Evolutionary conservation across 2,329 filamentous ascomycete genomes (phyloP), one percentile per base, ranked within the genome.

Genomic region (Trichoderma aggressivum): DNA sequence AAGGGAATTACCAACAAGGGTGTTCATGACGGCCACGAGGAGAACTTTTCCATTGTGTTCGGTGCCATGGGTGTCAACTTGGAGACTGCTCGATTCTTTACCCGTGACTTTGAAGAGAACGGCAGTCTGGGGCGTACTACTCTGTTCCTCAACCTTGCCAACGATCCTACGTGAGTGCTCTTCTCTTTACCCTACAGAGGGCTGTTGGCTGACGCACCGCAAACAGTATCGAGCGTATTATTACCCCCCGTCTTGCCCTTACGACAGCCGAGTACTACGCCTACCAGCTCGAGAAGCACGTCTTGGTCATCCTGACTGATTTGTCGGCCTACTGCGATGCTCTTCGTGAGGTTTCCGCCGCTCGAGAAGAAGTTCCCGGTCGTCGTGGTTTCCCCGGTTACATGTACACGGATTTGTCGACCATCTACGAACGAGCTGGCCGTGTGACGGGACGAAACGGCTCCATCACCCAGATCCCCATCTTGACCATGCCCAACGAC

Each of bases 321-420:
- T 86, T 99, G 77, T 96, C 96, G 1, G 94, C 96, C 63, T 99
- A 99, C 88, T 99, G 97, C 82, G 96, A 99, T 83, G 97, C 96
- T 75, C 91, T 99, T 75, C 96, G 96, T 89, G 96, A 99, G 85
- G 96, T 99, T 64, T 99, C 96, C 16, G 95, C 96, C 69, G 96
- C 96, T 67, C 90, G 96, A 86, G 96, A 99, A 88, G 96, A 99
- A 90, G 96, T 99, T 56, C 96, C 96, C 53, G 96, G 96, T 88
- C 95, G 96, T 83, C 95, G 96, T 90, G 96, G 96, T 89, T 99
- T 96, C 86, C 96, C 96, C 68, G 96, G 96, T 93, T 99, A 99
- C 89, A 99, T 99, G 96, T 99, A 99, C 88, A 99, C 96, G 77
- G 97, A 99, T 90, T 92, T 99, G 90, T 98, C 96, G 72, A 99